A percentile compares a stretch with the other conserved stretches of the same genome.
phyloP scores from a whole-genome alignment of 495 filamentous ascomycete genomes.

The Tuber indicum region DNA sequence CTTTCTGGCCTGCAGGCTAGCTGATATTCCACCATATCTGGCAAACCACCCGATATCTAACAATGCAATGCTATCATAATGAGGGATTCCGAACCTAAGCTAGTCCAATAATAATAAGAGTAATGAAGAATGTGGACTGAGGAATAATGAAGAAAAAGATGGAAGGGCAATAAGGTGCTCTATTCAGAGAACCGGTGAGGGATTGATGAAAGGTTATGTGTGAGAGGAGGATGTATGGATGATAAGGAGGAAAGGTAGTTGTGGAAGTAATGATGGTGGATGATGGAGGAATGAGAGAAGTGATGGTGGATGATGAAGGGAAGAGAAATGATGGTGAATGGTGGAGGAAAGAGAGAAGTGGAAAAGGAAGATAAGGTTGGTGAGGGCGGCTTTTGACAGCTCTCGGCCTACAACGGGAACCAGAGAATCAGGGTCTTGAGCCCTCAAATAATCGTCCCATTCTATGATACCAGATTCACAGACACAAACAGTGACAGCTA shows the following conservation, averaged over 20 bases:
- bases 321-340: not conserved
- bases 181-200: not conserved
- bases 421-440: not conserved
- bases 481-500: not conserved
- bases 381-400: not conserved
- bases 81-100: not conserved
- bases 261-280: not conserved
- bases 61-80: not conserved
- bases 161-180: not conserved
- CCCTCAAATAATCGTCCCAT: not conserved
- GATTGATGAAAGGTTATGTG: not conserved
- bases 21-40: not conserved
- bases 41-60: not conserved
- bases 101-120: not conserved
- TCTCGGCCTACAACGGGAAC: not conserved
- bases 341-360: not conserved
- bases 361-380: not conserved
- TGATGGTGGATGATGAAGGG: not conserved
- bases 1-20: not conserved
- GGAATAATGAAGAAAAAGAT: too few relatives aligned
- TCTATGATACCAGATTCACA: not conserved
- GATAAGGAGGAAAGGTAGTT: not conserved
- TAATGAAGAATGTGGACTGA: too few relatives aligned
- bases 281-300: not conserved
- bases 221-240: not conserved